A percentile compares a stretch with the other conserved stretches of the same genome.
Conservation (phyloP, 768 basidiomycete genomes). For the Leucogyrophana mollusca region DNA sequence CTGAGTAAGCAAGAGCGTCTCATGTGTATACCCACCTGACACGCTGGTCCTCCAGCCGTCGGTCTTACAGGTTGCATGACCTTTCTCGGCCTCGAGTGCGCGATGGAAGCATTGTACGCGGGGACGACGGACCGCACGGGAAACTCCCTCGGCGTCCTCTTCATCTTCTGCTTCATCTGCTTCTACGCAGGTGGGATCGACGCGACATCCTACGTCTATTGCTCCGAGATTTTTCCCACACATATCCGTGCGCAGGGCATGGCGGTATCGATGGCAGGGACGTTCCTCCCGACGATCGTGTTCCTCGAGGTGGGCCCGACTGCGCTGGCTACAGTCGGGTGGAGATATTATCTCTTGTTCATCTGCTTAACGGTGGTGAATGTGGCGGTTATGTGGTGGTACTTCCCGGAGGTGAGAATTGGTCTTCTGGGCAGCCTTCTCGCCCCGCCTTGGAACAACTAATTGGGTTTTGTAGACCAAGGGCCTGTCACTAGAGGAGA, state of each 20-base stretch:
- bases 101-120: neutral
- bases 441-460: no score
- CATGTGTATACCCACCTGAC: no score
- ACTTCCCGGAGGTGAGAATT: constrained; percentile 2
- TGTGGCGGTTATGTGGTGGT: neutral
- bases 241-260: neutral
- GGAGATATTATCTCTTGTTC: constrained; percentile 1
- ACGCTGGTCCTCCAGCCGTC: neutral
- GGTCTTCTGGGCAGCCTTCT: no score
- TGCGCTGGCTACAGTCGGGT: neutral
- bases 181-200: constrained; percentile 3
- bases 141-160: neutral
- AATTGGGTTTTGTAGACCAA: neutral
- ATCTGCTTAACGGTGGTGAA: neutral
- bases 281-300: neutral
- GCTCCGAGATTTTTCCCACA: neutral
- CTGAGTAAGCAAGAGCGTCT: no score
- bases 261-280: constrained; percentile 1
- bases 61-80: neutral
- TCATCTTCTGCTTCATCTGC: constrained; percentile 3
- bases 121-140: neutral
- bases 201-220: neutral
- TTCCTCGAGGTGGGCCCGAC: neutral
- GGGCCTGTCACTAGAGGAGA: constrained; percentile 4
- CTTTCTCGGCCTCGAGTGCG: neutral